Conservation (phyloP, 495 filamentous ascomycete genomes). For the Pseudoneurospora amorphoporcata region DNA sequence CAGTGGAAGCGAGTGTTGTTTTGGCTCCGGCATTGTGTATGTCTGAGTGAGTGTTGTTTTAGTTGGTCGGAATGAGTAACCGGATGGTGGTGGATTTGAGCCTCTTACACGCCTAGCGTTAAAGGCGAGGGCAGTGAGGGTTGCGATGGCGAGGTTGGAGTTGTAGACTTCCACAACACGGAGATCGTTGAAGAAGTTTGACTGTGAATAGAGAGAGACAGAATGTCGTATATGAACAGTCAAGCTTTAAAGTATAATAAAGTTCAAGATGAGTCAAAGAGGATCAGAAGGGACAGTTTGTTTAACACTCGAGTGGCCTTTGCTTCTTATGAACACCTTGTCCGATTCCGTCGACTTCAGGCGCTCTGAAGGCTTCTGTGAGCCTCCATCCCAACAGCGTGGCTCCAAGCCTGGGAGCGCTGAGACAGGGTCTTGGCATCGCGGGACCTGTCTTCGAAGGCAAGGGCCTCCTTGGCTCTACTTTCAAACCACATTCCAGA, state of each 20-base stretch:
- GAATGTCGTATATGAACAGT: no score
- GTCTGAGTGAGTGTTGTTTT: not conserved
- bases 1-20: conserved; percentile 10
- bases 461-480: not conserved
- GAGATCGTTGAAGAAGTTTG: not conserved
- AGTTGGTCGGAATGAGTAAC: not conserved
- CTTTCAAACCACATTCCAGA: not conserved
- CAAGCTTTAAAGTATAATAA: not conserved
- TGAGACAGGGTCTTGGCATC: not conserved
- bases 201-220: not conserved
- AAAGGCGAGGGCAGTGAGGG: not conserved
- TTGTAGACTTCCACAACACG: not conserved
- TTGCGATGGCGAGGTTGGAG: not conserved
- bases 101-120: not conserved
- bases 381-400: not conserved
- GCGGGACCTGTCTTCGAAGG: not conserved
- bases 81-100: not conserved
- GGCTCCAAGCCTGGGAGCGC: not conserved
- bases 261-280: conserved; percentile 12
- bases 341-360: not conserved
- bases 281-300: conserved; percentile 23
- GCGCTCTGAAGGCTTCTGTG: not conserved
- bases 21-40: conserved; percentile 11
- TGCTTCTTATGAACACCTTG: conserved; percentile 2
- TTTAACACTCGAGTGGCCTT: not conserved